Evolutionary conservation across 2,329 filamentous ascomycete genomes (phyloP).

Genomic region (Hypomyces perniciosus): DNA sequence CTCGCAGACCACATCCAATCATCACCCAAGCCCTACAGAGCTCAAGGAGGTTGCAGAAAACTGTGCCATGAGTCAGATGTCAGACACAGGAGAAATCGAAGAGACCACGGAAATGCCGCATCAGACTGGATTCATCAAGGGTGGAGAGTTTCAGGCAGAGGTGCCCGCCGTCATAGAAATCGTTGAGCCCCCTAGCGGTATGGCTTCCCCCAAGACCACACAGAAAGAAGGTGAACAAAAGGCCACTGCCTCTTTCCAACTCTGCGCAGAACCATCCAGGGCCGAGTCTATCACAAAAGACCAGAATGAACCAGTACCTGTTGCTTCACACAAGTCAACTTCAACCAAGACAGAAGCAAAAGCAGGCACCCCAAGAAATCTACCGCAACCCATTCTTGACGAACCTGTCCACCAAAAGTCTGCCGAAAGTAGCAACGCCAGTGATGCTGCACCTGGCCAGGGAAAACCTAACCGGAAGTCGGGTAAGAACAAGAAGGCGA

Average conservation of each 20-base stretch:
- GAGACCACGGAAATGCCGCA: background rate
- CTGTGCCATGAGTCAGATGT: too few species aligned
- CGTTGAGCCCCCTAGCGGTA: too few species aligned
- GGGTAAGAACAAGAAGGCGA: constrained; percentile 20
- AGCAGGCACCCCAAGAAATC: background rate
- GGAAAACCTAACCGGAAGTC: constrained; percentile 8
- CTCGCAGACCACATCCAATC: too few species aligned
- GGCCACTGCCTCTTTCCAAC: too few species aligned
- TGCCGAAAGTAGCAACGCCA: background rate
- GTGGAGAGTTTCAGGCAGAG: background rate
- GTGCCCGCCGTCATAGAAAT: background rate
- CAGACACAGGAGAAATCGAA: too few species aligned
- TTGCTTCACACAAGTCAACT: background rate
- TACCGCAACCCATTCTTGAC: background rate
- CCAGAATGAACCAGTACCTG: too few species aligned
- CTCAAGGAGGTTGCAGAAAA: too few species aligned
- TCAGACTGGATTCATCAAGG: background rate
- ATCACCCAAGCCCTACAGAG: too few species aligned
- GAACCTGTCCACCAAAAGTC: background rate
- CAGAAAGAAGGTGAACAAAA: background rate
- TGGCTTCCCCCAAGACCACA: too few species aligned
- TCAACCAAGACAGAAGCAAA: background rate
- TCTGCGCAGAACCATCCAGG: too few species aligned
- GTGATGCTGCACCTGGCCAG: background rate
- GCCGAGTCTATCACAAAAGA: too few species aligned